These are phyloP conservation scores for Pyracantha coccinea DNA, from an alignment of 331 rosid genomes.

Conservation along the genomic window DNA sequence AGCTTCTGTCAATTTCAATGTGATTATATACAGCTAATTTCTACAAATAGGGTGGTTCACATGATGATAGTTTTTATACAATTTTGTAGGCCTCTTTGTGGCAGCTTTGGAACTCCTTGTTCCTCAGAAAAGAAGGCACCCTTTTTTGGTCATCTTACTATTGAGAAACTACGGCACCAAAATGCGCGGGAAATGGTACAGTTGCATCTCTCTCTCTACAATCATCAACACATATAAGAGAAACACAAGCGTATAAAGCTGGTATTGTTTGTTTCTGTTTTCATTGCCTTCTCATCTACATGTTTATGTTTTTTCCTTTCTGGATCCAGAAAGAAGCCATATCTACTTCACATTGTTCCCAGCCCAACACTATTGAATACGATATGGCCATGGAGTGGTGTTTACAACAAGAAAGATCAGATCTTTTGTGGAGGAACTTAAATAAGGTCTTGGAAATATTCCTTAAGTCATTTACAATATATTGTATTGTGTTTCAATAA, in stretches of 20 bases:
- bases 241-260: neutral
- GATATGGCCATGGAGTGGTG: slow-evolving; percentile 95
- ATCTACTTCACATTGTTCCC: slow-evolving; percentile 91
- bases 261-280: neutral
- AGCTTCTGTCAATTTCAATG: neutral
- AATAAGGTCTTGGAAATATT: slow-evolving; percentile 36
- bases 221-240: neutral
- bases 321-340: slow-evolving; percentile 72
- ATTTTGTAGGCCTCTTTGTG: slow-evolving; percentile 63
- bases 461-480: neutral
- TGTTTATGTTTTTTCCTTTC: neutral
- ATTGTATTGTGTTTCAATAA: neutral
- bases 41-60: neutral
- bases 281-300: neutral
- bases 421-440: slow-evolving; percentile 36
- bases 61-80: slow-evolving; percentile 6
- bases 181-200: slow-evolving; percentile 51
- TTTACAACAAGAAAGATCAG: slow-evolving; percentile 52
- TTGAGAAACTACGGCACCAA: slow-evolving; percentile 44
- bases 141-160: slow-evolving; percentile 60
- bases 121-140: slow-evolving; percentile 44
- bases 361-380: slow-evolving; percentile 77
- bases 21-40: neutral
- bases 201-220: neutral
- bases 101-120: slow-evolving; percentile 40